Evolutionary conservation across 2,329 filamentous ascomycete species (phyloP).

Genomic region (Amesomyces nigricolor): DNA sequence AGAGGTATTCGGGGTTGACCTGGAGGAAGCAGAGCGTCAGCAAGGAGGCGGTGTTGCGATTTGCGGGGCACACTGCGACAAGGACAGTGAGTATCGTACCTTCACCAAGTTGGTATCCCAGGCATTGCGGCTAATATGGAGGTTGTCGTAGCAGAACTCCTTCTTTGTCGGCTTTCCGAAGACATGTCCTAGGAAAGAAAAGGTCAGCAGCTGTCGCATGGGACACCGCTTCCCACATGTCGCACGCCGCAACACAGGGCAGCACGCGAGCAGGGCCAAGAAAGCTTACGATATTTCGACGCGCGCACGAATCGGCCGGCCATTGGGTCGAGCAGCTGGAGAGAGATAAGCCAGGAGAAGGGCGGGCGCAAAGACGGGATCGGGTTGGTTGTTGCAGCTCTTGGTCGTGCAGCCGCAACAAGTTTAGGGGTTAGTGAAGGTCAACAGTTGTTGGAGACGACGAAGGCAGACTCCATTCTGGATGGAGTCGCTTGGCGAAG

Average conservation of each 20-base stretch:
- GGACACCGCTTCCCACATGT: conserved; percentile 18
- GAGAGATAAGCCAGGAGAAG: conserved; percentile 1
- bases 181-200: conserved; percentile 70
- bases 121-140: conserved; percentile 94
- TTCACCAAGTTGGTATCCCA: conserved; percentile 99
- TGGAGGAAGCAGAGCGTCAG: conserved; percentile 20
- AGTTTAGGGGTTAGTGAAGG: conserved; percentile 3
- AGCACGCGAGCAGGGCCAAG: conserved; percentile 12
- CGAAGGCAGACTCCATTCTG: conserved; percentile 2
- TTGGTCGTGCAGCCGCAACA: neutral
- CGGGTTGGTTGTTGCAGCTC: neutral
- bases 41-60: conserved; percentile 2
- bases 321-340: conserved; percentile 37
- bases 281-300: conserved; percentile 60
- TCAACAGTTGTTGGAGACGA: neutral
- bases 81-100: conserved; percentile 43
- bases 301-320: conserved; percentile 61
- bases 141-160: conserved; percentile 97
- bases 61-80: neutral
- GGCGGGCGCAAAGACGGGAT: neutral
- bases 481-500: conserved; percentile 1
- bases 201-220: conserved; percentile 28
- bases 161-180: conserved; percentile 94
- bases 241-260: neutral
- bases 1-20: conserved; percentile 93